Evolutionary conservation across 768 basidiomycete species (phyloP).

Genomic region (Macrolepiota dolichaula): DNA sequence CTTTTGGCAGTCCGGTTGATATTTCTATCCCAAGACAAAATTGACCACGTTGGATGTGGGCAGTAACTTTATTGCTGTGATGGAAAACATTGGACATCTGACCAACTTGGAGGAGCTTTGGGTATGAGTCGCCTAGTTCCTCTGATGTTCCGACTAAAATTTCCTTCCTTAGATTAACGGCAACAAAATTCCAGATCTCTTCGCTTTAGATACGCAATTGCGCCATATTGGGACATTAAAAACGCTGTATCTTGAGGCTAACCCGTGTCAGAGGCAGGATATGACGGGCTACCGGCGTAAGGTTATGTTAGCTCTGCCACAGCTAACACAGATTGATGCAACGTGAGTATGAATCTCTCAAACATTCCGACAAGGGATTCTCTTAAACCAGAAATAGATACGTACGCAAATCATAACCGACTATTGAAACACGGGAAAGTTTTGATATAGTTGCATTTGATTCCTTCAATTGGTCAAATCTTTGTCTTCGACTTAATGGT

Average conservation of each 20-base stretch:
- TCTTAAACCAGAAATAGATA: background rate
- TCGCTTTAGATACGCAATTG: constrained; percentile 65
- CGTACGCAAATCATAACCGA: constrained; percentile 5
- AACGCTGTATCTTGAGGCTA: constrained; percentile 93
- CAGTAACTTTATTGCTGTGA: constrained; percentile 72
- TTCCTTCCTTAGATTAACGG: constrained; percentile 66
- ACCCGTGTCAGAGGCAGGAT: constrained; percentile 84
- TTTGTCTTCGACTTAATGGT: background rate
- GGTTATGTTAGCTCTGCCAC: constrained; percentile 83
- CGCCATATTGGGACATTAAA: constrained; percentile 56
- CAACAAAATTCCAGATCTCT: constrained; percentile 77
- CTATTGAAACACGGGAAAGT: background rate
- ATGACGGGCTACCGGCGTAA: constrained; percentile 82
- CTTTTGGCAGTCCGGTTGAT: background rate
- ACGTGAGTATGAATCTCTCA: constrained; percentile 56
- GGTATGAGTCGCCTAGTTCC: constrained; percentile 44
- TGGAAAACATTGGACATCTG: constrained; percentile 84
- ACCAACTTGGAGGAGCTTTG: constrained; percentile 85
- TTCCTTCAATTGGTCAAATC: background rate
- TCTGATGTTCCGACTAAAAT: background rate
- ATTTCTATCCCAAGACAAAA: constrained; percentile 38
- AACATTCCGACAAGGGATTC: background rate
- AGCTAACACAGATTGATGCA: constrained; percentile 92
- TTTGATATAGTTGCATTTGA: background rate
- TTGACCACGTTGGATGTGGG: constrained; percentile 87